phyloP scores from a whole-genome alignment of 75 land plant species.

The Pinus albicaulis region DNA sequence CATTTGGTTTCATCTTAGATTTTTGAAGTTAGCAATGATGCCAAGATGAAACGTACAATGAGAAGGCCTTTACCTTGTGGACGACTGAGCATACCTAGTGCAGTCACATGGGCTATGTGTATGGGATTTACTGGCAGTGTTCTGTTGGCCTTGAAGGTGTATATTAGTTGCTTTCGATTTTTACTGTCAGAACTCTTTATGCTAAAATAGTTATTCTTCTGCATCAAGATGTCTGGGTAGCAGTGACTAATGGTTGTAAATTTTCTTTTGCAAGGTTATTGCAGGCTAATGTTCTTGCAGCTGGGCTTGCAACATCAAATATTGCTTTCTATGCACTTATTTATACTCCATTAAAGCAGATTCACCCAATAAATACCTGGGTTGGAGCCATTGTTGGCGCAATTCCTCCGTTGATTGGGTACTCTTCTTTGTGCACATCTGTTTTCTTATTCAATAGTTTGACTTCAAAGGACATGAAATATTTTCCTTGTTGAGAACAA shows the following conservation, averaged over 20 bases:
- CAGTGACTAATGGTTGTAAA: constrained; percentile 4
- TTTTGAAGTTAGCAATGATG: constrained; percentile 85
- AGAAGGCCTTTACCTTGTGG: constrained; percentile 92
- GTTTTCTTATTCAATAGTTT: neutral
- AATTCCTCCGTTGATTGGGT: constrained; percentile 98
- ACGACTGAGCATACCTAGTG: constrained; percentile 71
- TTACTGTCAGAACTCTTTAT: neutral
- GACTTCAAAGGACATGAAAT: neutral
- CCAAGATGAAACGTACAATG: constrained; percentile 88
- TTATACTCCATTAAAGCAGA: constrained; percentile 94
- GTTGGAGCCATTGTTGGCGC: constrained; percentile 98
- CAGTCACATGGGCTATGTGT: constrained; percentile 68
- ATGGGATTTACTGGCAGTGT: constrained; percentile 70
- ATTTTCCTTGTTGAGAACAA: neutral
- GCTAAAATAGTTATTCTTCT: neutral
- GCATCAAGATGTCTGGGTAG: neutral
- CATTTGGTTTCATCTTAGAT: constrained; percentile 37
- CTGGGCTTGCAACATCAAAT: constrained; percentile 91
- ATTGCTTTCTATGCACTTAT: constrained; percentile 80
- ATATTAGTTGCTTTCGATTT: constrained; percentile 5
- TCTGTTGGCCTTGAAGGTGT: constrained; percentile 69
- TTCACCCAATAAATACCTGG: constrained; percentile 96
- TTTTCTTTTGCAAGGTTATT: constrained; percentile 48
- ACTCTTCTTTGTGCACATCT: constrained; percentile 9
- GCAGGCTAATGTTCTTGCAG: constrained; percentile 89